Percentiles rank a stretch among this genome's conserved stretches.
Evolutionary conservation across 371 early-diverging fungal species (phyloP).

Genomic region (Circinella minor): DNA sequence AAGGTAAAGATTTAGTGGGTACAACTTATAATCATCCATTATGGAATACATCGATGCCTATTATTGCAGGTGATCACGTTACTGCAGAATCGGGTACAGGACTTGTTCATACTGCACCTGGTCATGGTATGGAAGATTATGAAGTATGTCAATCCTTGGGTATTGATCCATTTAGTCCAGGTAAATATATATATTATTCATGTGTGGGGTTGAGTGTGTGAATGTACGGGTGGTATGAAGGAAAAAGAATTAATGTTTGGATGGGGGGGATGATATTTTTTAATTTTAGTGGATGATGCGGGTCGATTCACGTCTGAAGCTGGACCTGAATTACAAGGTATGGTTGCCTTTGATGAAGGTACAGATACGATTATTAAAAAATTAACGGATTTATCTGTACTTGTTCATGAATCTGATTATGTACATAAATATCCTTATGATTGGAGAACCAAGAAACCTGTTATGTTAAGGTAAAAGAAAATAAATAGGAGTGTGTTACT

Average conservation of each 20-base stretch:
- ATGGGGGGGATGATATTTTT: not conserved
- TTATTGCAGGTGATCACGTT: conserved; percentile 80
- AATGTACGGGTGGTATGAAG: not conserved
- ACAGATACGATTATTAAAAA: conserved; percentile 58
- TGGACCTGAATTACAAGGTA: conserved; percentile 64
- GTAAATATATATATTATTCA: conserved; percentile 15
- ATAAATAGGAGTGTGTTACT: not conserved
- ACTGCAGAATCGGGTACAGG: conserved; percentile 87
- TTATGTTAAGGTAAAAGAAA: conserved; percentile 75
- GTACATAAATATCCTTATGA: conserved; percentile 90
- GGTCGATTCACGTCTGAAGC: conserved; percentile 82
- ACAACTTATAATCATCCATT: conserved; percentile 78
- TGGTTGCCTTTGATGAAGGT: conserved; percentile 68
- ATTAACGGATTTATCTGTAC: conserved; percentile 40
- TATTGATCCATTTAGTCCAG: conserved; percentile 63
- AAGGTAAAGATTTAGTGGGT: conserved; percentile 70
- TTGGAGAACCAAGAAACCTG: conserved; percentile 91
- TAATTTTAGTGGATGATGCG: conserved; percentile 72
- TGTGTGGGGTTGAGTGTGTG: not conserved
- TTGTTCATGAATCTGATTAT: conserved; percentile 54
- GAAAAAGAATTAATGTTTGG: not conserved
- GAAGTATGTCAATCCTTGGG: conserved; percentile 67
- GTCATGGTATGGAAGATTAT: conserved; percentile 96
- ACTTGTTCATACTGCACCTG: conserved; percentile 94
- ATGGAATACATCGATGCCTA: conserved; percentile 38